Base-by-base conservation (phyloP, 116 monocot genomes). In the Posidonia oceanica region DNA sequence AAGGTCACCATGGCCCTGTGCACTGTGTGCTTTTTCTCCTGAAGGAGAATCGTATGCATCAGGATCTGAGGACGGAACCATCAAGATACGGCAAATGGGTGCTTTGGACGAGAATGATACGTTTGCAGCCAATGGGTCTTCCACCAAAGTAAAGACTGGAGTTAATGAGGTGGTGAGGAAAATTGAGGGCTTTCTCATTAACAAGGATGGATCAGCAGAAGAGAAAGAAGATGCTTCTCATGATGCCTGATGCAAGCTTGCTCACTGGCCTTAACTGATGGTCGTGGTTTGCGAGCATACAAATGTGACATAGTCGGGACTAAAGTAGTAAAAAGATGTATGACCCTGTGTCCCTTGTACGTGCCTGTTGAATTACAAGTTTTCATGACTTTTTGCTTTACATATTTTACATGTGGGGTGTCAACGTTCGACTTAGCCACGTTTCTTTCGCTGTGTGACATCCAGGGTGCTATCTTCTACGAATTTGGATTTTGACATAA, bases 21-120 rank as follows among this genome's bases (percentile, higher is more conserved):
- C 94, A 90, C 63, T 94, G 87, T 75, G 89, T 94, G 6, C 82
- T 36, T 89, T 94, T 67, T 79, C 94, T 39, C 94, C 94, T 23
- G 87, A 71, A 16, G 87, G 90, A 5, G 94, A 94, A 54, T 94
- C 94, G 2, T 94, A 94, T 71, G 84, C 90, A 0, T 94, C 94
- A 5, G 90, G 90, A 52, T 94, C 94, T 3, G 94, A 94, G 70
- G 94, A 94, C 68, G 94, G 94, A 13, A 94, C 90, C 71, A 90
- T 94, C 59, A 77, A 87, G 63, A 89, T 94, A 75, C 87, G 94
- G 94, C 84, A 94, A 71, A 80, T 81, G 15, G 72, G 69, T 29
- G 80, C 80, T 4, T 56, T 44, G 4, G 89, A 85, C 8, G 86
- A 84, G 8, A 74, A 67, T 61, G 84, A 86, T 62, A 58, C 57